phyloP scores from a whole-genome alignment of 2,329 filamentous ascomycete species.

The Ambrosiella beaveri region DNA sequence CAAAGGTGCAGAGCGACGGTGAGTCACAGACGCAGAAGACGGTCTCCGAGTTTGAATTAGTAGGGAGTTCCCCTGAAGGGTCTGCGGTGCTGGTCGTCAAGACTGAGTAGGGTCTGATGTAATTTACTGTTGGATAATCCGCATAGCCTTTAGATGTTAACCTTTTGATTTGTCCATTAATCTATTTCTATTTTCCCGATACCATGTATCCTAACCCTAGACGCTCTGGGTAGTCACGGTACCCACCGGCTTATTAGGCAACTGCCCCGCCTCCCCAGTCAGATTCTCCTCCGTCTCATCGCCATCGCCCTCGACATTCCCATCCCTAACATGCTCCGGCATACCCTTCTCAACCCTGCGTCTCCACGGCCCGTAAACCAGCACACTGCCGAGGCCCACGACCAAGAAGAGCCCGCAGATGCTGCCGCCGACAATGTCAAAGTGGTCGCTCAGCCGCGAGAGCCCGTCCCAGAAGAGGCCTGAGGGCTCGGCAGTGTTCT shows the following conservation, averaged over 20 bases:
- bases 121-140: too few relatives aligned
- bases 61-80: too few relatives aligned
- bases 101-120: too few relatives aligned
- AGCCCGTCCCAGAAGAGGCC: slow-evolving; percentile 89
- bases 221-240: background rate
- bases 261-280: background rate
- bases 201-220: background rate
- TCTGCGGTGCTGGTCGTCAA: too few relatives aligned
- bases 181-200: background rate
- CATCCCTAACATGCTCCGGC: slow-evolving; percentile 12
- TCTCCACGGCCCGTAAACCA: slow-evolving; percentile 69
- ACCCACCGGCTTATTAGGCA: slow-evolving; percentile 2
- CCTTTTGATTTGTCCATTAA: too few relatives aligned
- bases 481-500: slow-evolving; percentile 55
- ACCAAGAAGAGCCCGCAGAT: slow-evolving; percentile 77
- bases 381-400: slow-evolving; percentile 53
- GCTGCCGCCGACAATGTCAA: slow-evolving; percentile 67
- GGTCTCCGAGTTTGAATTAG: background rate
- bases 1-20: background rate
- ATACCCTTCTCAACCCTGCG: slow-evolving; percentile 23
- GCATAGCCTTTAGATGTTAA: too few relatives aligned
- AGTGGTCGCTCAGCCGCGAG: slow-evolving; percentile 56
- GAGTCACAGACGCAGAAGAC: background rate
- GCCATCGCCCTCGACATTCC: background rate
- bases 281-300: slow-evolving; percentile 7